phyloP scores from a whole-genome alignment of 164 flowering plant genomes.

The Magnolia sinica region DNA sequence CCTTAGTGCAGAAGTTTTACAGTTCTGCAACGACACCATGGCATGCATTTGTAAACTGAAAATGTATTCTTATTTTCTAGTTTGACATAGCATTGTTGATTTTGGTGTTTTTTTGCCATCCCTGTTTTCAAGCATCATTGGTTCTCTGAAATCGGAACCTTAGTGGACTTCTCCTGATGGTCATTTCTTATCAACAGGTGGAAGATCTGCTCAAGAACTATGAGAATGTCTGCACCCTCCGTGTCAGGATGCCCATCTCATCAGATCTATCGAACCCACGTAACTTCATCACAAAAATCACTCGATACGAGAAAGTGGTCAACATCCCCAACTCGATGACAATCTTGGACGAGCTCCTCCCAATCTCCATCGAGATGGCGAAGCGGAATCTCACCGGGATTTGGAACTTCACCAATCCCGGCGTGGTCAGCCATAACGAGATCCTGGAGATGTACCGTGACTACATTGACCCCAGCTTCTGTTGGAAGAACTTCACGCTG shows the following conservation, averaged over 20 bases:
- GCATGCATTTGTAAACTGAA: neutral
- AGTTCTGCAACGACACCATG: neutral
- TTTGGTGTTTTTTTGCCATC: neutral
- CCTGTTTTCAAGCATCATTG: neutral
- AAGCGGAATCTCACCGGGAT: slow-evolving; percentile 41
- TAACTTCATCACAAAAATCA: slow-evolving; percentile 38
- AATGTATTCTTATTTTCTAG: neutral
- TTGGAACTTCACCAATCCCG: slow-evolving; percentile 45
- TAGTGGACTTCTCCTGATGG: slow-evolving; percentile 1
- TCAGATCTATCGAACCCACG: slow-evolving; percentile 41
- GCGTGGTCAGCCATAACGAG: slow-evolving; percentile 46
- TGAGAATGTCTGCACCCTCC: slow-evolving; percentile 40
- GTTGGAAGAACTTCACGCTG: slow-evolving; percentile 41
- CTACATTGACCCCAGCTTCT: slow-evolving; percentile 35
- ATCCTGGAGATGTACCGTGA: slow-evolving; percentile 37
- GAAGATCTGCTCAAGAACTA: slow-evolving; percentile 43
- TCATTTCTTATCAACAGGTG: slow-evolving; percentile 21
- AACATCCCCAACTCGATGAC: slow-evolving; percentile 45
- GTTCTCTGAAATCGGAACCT: neutral
- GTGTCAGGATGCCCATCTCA: slow-evolving; percentile 45
- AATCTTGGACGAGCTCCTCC: slow-evolving; percentile 40
- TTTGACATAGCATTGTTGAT: neutral
- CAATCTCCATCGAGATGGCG: slow-evolving; percentile 43
- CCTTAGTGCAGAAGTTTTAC: no score
- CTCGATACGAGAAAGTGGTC: slow-evolving; percentile 39